Base-by-base conservation (phyloP, 164 flowering plant genomes). In the Saururus chinensis region DNA sequence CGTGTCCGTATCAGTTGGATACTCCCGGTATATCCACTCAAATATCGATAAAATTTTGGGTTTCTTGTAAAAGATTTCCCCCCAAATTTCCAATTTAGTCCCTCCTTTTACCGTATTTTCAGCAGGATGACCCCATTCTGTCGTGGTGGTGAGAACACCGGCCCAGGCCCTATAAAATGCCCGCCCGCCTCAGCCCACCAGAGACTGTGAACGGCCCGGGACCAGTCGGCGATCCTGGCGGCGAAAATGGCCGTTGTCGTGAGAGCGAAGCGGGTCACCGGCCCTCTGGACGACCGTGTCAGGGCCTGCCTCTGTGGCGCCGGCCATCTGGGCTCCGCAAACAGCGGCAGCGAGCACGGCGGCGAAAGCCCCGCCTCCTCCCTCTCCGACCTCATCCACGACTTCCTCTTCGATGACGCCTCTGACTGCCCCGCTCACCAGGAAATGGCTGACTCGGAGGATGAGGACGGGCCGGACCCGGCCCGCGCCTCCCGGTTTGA, bases 281-380 rank as follows among this genome's bases (percentile, higher is more conserved):
- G 76, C 59, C 86, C 81, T 24, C 74, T 88, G 41, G 74, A 76
- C 64, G 90, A 81, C n/a, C 54, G 63, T 42, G 79, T 66, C 51
- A 82, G 66, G 68, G 86, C 82, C 4, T 75, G 80, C 48, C 72
- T 84, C 65, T 57, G 80, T 67, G 85, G 83, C 19, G 53, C 51
- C 19, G 65, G 57, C 42, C 25, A 35, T 53, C 21, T 53, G 7
- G 65, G 63, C 64, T 57, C 68, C 37, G 37, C 37, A 2, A 30
- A 2, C 64, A 73, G 51, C 59, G 82, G 84, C 71, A 81, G 90
- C 68, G 89, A 90, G 14, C 84, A 90, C 74, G 89, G 81, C 21
- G 82, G 81, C 77, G 79, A 80, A 42, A 74, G 57, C 56, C 64
- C 64, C 11, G 76, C 82, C 0, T 82, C 75, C 12, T 78, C 77